phyloP scores from a whole-genome alignment of 2,329 filamentous ascomycete species.

The Plenodomus lindquistii region DNA sequence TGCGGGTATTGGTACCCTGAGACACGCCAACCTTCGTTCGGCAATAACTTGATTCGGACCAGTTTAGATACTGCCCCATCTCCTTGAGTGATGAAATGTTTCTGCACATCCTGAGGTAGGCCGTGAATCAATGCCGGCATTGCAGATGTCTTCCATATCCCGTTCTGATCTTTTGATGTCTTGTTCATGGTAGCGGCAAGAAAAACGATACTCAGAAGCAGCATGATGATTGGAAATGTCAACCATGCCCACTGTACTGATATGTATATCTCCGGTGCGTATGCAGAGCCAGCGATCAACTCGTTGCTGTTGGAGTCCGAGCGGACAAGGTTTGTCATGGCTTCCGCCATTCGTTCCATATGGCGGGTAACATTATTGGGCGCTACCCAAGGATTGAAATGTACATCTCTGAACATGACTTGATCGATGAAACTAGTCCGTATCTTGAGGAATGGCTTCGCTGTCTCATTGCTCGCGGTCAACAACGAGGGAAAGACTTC shows the following conservation, averaged over 20 bases:
- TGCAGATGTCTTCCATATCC: slow-evolving; percentile 28
- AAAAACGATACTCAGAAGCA: slow-evolving; percentile 24
- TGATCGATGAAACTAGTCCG: neutral
- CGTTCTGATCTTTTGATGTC: slow-evolving; percentile 1
- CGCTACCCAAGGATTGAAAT: slow-evolving; percentile 19
- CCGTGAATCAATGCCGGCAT: slow-evolving; percentile 16
- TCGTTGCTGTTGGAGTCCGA: slow-evolving; percentile 14
- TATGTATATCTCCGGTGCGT: slow-evolving; percentile 5
- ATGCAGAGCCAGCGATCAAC: slow-evolving; percentile 8
- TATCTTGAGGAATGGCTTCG: slow-evolving; percentile 1
- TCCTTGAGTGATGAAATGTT: neutral
- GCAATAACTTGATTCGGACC: slow-evolving; percentile 12
- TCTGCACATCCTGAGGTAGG: slow-evolving; percentile 7
- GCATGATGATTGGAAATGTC: slow-evolving; percentile 27
- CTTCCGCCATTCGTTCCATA: slow-evolving; percentile 21
- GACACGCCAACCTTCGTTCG: slow-evolving; percentile 17
- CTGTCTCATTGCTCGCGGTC: neutral
- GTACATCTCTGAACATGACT: neutral
- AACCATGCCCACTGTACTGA: slow-evolving; percentile 37
- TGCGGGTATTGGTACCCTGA: slow-evolving; percentile 7
- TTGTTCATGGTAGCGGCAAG: slow-evolving; percentile 21
- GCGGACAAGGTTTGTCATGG: slow-evolving; percentile 26
- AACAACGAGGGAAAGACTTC: slow-evolving; percentile 14
- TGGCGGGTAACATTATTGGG: slow-evolving; percentile 27
- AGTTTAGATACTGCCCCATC: neutral